Conservation (phyloP, 2,329 filamentous ascomycete genomes). For the Aureobasidium lini region DNA sequence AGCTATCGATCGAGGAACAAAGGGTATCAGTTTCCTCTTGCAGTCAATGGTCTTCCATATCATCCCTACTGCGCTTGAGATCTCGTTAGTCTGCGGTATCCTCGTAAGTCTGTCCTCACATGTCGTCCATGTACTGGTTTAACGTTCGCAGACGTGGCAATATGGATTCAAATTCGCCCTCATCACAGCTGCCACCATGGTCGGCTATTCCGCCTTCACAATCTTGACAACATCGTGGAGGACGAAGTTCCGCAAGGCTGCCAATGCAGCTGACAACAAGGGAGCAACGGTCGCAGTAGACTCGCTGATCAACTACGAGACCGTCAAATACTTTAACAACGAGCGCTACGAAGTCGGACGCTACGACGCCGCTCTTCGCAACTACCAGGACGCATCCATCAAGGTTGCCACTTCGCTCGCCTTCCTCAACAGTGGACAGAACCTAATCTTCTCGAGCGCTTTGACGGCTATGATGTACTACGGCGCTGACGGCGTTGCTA, state of each 20-base stretch:
- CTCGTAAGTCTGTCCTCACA: conserved; percentile 41
- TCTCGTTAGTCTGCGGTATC: conserved; percentile 91
- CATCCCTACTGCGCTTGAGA: conserved; percentile 86
- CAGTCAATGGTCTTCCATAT: conserved; percentile 99
- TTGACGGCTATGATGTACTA: conserved; percentile 98
- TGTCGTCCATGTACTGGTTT: not conserved
- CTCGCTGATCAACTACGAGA: conserved; percentile 96
- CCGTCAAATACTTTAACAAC: conserved; percentile 99
- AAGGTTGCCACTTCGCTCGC: conserved; percentile 92
- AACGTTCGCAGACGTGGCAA: conserved; percentile 63
- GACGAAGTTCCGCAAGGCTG: conserved; percentile 89
- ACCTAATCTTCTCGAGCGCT: conserved; percentile 91
- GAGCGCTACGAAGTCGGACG: conserved; percentile 87
- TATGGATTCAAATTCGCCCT: conserved; percentile 88
- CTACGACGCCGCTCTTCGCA: conserved; percentile 77
- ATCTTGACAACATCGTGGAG: conserved; percentile 95
- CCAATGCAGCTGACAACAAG: conserved; percentile 92
- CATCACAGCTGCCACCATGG: conserved; percentile 86
- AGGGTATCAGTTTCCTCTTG: conserved; percentile 93
- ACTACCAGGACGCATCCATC: conserved; percentile 91
- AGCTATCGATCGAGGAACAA: conserved; percentile 93
- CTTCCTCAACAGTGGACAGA: conserved; percentile 89
- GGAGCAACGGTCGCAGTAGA: conserved; percentile 94
- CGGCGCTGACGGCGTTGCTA: conserved; percentile 79
- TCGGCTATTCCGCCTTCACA: conserved; percentile 90